Percentiles rank a stretch among this genome's conserved stretches.
Conservation (phyloP, 768 basidiomycete genomes). For the Roridomyces roridus region DNA sequence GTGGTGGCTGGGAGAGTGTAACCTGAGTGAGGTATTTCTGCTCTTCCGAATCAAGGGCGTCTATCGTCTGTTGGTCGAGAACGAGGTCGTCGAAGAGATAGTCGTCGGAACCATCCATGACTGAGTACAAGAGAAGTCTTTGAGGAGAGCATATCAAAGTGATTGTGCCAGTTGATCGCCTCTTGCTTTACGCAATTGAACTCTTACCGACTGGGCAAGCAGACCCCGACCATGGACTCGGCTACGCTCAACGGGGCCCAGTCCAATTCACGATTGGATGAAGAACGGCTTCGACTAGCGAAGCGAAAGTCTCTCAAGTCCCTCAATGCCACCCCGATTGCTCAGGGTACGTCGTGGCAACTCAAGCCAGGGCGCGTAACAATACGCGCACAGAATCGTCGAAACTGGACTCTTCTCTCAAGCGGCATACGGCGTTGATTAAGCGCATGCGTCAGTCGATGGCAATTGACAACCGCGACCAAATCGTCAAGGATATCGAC, state of each 20-base stretch:
- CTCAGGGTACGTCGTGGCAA: conserved; percentile 18
- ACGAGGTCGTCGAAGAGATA: conserved; percentile 62
- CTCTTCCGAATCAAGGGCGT: conserved; percentile 67
- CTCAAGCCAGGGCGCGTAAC: background rate
- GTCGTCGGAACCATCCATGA: conserved; percentile 70
- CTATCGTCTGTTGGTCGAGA: conserved; percentile 66
- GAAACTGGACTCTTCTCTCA: conserved; percentile 92
- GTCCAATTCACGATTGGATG: conserved; percentile 14
- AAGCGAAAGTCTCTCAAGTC: conserved; percentile 21
- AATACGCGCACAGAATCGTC: conserved; percentile 56
- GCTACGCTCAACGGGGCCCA: background rate
- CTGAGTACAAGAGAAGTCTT: background rate
- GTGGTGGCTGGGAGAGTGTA: conserved; percentile 41
- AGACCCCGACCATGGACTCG: conserved; percentile 7
- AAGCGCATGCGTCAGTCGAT: conserved; percentile 91
- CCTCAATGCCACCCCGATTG: conserved; percentile 19
- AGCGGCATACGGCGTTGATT: conserved; percentile 94
- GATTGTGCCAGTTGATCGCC: background rate
- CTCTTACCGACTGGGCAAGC: background rate
- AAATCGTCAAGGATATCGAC: conserved; percentile 92
- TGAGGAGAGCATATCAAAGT: background rate
- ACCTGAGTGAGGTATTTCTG: conserved; percentile 43
- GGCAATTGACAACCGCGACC: conserved; percentile 80
- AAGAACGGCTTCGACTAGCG: conserved; percentile 20
- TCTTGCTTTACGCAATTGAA: too few species aligned